Evolutionary conservation across 2,329 filamentous ascomycete species (phyloP).

Genomic region (Aspergillus latus): DNA sequence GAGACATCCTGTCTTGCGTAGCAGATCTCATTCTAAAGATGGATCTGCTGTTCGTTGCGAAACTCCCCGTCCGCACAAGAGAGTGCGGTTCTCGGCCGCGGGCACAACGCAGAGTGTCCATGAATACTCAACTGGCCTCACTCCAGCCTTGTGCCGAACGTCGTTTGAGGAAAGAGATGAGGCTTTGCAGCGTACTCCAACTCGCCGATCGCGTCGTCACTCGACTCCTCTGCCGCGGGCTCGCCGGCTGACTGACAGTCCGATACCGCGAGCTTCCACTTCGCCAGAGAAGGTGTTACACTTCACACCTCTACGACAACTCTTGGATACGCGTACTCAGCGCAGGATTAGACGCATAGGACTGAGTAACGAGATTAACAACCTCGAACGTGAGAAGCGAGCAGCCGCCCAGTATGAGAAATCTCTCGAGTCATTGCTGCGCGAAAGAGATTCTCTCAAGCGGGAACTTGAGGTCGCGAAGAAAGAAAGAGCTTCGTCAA

Average conservation of each 20-base stretch:
- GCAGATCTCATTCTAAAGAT: conserved; percentile 4
- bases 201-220: conserved; percentile 29
- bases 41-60: not conserved
- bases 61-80: conserved; percentile 41
- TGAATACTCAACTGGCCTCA: conserved; percentile 43
- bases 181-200: conserved; percentile 30
- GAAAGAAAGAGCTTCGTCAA: not conserved
- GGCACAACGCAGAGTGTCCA: conserved; percentile 26
- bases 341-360: conserved; percentile 47
- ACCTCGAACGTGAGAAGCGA: conserved; percentile 43
- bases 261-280: conserved; percentile 20
- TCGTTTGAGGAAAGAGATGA: conserved; percentile 33
- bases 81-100: conserved; percentile 46
- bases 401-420: conserved; percentile 27
- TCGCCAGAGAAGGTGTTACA: conserved; percentile 38
- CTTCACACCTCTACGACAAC: conserved; percentile 47
- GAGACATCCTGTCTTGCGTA: conserved; percentile 7
- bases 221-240: conserved; percentile 35
- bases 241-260: conserved; percentile 23
- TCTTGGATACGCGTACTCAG: conserved; percentile 44
- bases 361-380: conserved; percentile 49
- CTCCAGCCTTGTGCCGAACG: conserved; percentile 44
- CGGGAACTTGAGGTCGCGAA: conserved; percentile 28
- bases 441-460: conserved; percentile 32
- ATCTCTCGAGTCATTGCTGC: conserved; percentile 25